These are phyloP conservation scores for Boletus rubroflammeus DNA, from an alignment of 768 basidiomycete genomes.

Conservation along the genomic window DNA sequence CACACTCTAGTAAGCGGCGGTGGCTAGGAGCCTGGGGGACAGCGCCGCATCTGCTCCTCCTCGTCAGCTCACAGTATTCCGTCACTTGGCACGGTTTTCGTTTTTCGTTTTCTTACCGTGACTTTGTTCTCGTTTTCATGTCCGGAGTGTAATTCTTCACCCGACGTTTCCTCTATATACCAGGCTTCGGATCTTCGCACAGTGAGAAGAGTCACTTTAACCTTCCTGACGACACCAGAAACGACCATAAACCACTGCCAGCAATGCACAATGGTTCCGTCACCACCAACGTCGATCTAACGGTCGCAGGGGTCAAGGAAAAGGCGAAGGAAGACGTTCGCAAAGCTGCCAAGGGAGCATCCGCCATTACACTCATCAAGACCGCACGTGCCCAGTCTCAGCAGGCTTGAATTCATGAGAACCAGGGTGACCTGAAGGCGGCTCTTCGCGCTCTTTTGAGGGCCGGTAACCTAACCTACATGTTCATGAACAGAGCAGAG, in stretches of 20 bases:
- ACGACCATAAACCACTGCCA: slow-evolving; percentile 15
- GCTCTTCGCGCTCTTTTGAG: slow-evolving; percentile 60
- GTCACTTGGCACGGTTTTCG: slow-evolving; percentile 1
- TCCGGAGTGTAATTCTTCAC: slow-evolving; percentile 41
- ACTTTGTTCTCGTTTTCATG: slow-evolving; percentile 33
- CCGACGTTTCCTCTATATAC: slow-evolving; percentile 34
- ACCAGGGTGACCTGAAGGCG: slow-evolving; percentile 54
- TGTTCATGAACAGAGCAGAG: slow-evolving; percentile 59
- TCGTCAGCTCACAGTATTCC: slow-evolving; percentile 13
- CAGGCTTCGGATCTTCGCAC: slow-evolving; percentile 30
- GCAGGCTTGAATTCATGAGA: slow-evolving; percentile 50
- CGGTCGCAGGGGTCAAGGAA: slow-evolving; percentile 47
- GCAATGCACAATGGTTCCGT: slow-evolving; percentile 41
- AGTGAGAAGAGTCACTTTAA: slow-evolving; percentile 18
- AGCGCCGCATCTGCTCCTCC: slow-evolving; percentile 5
- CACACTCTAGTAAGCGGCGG: too few relatives aligned
- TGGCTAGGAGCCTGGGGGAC: too few relatives aligned
- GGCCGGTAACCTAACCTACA: slow-evolving; percentile 54
- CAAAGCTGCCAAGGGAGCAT: slow-evolving; percentile 54
- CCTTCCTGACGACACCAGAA: slow-evolving; percentile 14
- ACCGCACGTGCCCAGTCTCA: slow-evolving; percentile 56
- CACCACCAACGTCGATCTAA: slow-evolving; percentile 25
- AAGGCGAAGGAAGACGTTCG: slow-evolving; percentile 45
- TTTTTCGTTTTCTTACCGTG: too few relatives aligned
- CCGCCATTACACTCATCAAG: slow-evolving; percentile 58